Base-by-base conservation (phyloP, 2,329 filamentous ascomycete genomes). In the Tolypocladium capitatum region DNA sequence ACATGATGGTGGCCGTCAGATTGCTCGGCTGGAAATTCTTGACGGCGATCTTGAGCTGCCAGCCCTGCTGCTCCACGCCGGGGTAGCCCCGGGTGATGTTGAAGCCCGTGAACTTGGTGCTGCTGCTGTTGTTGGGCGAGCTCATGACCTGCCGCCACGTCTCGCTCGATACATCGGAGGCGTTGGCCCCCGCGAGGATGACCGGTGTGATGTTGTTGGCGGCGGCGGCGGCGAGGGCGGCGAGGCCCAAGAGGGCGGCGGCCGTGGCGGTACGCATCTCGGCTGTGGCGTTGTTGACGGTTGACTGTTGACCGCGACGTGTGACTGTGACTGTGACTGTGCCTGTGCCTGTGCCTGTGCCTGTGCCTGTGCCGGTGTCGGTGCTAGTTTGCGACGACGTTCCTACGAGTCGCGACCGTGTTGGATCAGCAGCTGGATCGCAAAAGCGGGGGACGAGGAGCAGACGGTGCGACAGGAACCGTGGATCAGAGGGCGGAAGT, bases 61-160 rank as follows among this genome's bases (percentile, higher is more conserved):
- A 51, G 49, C 48, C 49, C 9, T 42, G 30, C 45, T 49, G 44
- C 43, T 33, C n/a, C 8, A 27, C 9, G 32, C 40, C n/a, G 2
- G 49, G 49, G 48, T 47, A 51, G 9, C 40, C 21, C 27, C 36
- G 43, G 20, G 47, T 28, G 45, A 51, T 4, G 48, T 51, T 47
- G 41, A 43, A 42, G 45, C 49, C 49, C 27, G 45, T 18, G 45
- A 51, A 47, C 27, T 30, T 38, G 30, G 45, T 30, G 30, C 10
- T 42, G 45, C 38, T 43, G 41, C 36, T 47, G 41, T 36, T 31
- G 49, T 33, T 49, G 49, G 49, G 36, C 28, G 42, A 32, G 31
- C 31, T 18, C 13, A 38, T 27, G 41, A 48, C 48, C 3, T 21
- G 10, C 14, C 7, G 28, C 49, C 49, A 51, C 30, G 28, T 34